Evolutionary conservation across 352 stramenopile species (phyloP).

Genomic region (Paralagenidium karlingii): DNA sequence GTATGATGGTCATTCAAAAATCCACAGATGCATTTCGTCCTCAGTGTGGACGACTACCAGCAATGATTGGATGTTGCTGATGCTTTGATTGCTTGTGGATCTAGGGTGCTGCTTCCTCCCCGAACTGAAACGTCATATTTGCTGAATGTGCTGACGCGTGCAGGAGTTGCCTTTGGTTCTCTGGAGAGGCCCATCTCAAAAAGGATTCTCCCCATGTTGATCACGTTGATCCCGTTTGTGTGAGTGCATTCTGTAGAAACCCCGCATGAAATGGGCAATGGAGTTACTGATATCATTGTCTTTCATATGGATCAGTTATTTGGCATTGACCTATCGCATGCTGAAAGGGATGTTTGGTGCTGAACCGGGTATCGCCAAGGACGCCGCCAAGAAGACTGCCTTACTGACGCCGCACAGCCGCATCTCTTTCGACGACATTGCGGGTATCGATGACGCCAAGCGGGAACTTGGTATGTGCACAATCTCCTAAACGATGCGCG

Average conservation of each 20-base stretch:
- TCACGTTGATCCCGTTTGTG: constrained; percentile 67
- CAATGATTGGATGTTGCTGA: constrained; percentile 2
- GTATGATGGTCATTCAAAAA: not conserved
- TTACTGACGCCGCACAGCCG: constrained; percentile 1
- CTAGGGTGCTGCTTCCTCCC: constrained; percentile 57
- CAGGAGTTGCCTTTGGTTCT: constrained; percentile 60
- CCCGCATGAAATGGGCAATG: not conserved
- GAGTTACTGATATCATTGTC: not conserved
- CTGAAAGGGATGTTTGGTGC: constrained; percentile 44
- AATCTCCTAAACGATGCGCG: not conserved
- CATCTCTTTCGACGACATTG: constrained; percentile 88
- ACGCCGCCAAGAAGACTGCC: constrained; percentile 35
- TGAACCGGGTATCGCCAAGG: constrained; percentile 42
- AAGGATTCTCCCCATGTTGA: constrained; percentile 30
- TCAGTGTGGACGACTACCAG: constrained; percentile 4
- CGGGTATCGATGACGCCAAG: constrained; percentile 89
- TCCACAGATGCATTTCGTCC: constrained; percentile 2
- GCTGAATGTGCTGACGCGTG: constrained; percentile 37
- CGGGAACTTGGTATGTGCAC: constrained; percentile 60
- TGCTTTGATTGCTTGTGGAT: not conserved
- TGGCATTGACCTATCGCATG: constrained; percentile 79
- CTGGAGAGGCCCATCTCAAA: constrained; percentile 27
- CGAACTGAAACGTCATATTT: constrained; percentile 61
- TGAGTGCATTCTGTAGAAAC: constrained; percentile 11
- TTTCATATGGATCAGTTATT: constrained; percentile 23